A percentile compares a stretch with the other conserved stretches of the same genome.
Evolutionary conservation across 164 flowering plant genomes (phyloP).

Genomic region (Buxus sempervirens): DNA sequence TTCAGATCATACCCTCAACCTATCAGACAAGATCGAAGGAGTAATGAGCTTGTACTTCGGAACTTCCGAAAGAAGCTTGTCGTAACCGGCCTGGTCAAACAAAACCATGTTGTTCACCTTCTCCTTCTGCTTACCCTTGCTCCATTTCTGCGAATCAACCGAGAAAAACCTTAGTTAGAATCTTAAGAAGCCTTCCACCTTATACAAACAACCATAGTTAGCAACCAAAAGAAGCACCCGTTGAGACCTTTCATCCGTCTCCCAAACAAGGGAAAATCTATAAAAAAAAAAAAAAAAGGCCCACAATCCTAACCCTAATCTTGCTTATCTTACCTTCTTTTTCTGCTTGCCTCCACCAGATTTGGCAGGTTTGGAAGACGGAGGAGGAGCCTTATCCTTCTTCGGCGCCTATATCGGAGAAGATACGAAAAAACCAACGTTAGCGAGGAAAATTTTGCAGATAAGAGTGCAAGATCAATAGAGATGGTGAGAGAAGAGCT

Average conservation of each 20-base stretch:
- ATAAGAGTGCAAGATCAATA: no score
- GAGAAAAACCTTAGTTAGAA: not conserved
- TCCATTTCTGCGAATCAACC: conserved; percentile 1
- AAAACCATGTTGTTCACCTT: conserved; percentile 11
- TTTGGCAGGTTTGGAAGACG: conserved; percentile 24
- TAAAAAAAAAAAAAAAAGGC: no score
- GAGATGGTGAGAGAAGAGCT: not conserved
- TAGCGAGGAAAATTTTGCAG: not conserved
- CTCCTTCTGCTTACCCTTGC: conserved; percentile 11
- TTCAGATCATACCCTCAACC: conserved; percentile 4
- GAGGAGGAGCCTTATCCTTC: conserved; percentile 28
- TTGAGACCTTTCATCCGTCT: no score
- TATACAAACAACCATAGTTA: no score
- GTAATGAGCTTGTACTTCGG: conserved; percentile 3
- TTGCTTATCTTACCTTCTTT: conserved; percentile 19
- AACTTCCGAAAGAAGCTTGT: not conserved
- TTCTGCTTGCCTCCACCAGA: conserved; percentile 28
- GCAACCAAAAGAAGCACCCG: no score
- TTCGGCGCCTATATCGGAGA: conserved; percentile 15
- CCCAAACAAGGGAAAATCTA: no score
- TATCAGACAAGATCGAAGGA: conserved; percentile 2
- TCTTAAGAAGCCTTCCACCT: not conserved
- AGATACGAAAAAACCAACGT: not conserved
- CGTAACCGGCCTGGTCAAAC: conserved; percentile 2
- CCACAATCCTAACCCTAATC: not conserved